Evolutionary conservation across 352 stramenopile genomes (phyloP).

Genomic region (Phytopythium aichiense): DNA sequence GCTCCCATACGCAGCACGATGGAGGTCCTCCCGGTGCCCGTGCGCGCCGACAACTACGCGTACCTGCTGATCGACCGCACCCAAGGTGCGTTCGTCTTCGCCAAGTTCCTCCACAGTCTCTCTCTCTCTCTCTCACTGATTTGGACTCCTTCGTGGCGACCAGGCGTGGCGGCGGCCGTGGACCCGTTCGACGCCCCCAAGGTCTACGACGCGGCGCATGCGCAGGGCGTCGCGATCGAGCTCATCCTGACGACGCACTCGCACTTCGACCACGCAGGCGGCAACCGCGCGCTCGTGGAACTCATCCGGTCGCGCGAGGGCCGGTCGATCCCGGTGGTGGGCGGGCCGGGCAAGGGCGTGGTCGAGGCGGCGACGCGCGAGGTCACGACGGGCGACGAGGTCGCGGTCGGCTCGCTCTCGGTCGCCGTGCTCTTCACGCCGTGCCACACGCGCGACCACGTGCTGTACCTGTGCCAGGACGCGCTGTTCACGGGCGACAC

Average conservation of each 20-base stretch:
- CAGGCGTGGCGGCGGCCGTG: constrained; percentile 71
- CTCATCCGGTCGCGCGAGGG: constrained; percentile 33
- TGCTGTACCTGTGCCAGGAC: constrained; percentile 65
- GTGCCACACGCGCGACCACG: constrained; percentile 91
- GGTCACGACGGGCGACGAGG: constrained; percentile 59
- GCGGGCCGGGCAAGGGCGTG: constrained; percentile 54
- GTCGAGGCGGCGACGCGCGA: constrained; percentile 53
- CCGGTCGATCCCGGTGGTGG: constrained; percentile 60
- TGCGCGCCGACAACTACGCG: constrained; percentile 91
- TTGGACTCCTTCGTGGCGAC: too few species aligned
- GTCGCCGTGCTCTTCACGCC: constrained; percentile 80
- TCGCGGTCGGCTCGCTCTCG: constrained; percentile 58
- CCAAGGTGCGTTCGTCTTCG: constrained; percentile 26
- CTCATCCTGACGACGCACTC: constrained; percentile 91
- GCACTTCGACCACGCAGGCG: constrained; percentile 89
- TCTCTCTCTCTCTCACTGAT: constrained; percentile 9
- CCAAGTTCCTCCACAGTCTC: not conserved
- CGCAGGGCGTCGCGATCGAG: constrained; percentile 62
- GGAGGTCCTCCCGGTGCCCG: constrained; percentile 74
- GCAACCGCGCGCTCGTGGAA: constrained; percentile 70
- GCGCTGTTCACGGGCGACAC: constrained; percentile 92
- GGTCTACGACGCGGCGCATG: constrained; percentile 60
- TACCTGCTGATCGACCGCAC: constrained; percentile 81
- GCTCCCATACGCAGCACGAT: too few species aligned
- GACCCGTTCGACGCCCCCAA: constrained; percentile 86